Conservation (phyloP, 257 asterid species). For the Paraleonurus japonicus region DNA sequence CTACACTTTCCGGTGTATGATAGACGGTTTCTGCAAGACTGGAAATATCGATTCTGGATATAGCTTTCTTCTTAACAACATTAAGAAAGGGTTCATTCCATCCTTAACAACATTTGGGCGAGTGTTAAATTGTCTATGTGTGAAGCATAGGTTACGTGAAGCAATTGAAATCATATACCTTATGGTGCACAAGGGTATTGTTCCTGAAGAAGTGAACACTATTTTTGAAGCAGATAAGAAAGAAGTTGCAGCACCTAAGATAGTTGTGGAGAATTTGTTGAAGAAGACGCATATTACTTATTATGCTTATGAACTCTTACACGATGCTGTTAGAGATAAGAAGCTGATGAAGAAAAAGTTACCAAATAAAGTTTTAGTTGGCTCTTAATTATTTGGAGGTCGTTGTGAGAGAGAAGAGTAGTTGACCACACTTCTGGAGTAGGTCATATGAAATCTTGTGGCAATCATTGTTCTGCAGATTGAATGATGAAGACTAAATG, state of each 20-base stretch:
- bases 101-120: constrained; percentile 65
- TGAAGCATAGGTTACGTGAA: constrained; percentile 59
- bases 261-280: constrained; percentile 76
- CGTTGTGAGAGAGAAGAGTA: background rate
- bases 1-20: constrained; percentile 74
- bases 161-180: constrained; percentile 62
- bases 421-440: constrained; percentile 8
- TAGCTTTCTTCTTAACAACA: constrained; percentile 48
- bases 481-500: constrained; percentile 18
- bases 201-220: constrained; percentile 66
- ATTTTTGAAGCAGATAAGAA: constrained; percentile 76
- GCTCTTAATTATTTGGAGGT: constrained; percentile 21
- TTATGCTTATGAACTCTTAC: constrained; percentile 65
- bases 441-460: constrained; percentile 1
- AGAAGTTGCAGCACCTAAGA: constrained; percentile 82
- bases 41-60: constrained; percentile 63
- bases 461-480: background rate
- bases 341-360: constrained; percentile 50
- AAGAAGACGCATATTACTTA: constrained; percentile 68
- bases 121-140: constrained; percentile 71
- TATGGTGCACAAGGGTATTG: constrained; percentile 75
- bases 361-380: constrained; percentile 13
- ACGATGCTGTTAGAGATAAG: constrained; percentile 75
- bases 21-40: constrained; percentile 78
- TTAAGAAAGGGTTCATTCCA: constrained; percentile 57